These are phyloP conservation scores for Cynara cardunculus DNA, from an alignment of 129 eudicot genomes.

Conservation along the genomic window DNA sequence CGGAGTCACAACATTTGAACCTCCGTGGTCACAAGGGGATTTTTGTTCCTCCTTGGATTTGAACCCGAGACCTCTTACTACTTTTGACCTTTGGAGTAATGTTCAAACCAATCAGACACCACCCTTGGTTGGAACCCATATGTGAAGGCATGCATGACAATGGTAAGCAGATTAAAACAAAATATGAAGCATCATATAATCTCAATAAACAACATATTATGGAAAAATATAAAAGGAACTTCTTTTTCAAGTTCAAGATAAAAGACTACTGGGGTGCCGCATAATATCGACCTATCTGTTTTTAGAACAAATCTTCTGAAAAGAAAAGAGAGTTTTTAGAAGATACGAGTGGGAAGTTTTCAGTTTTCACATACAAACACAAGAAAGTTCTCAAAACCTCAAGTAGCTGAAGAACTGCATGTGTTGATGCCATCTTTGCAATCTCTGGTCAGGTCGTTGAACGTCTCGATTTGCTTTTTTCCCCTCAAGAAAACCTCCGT, in stretches of 20 bases:
- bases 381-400: conserved; percentile 21
- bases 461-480: conserved; percentile 87
- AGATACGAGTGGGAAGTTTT: conserved; percentile 10
- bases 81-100: too few relatives aligned
- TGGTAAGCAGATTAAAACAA: not conserved
- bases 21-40: too few relatives aligned
- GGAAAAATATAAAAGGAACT: conserved; percentile 7
- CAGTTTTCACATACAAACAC: conserved; percentile 16
- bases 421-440: conserved; percentile 93
- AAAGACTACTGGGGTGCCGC: conserved; percentile 7
- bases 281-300: conserved; percentile 12
- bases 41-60: too few relatives aligned
- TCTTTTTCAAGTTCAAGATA: conserved; percentile 10
- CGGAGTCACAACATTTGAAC: too few relatives aligned
- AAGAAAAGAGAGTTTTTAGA: conserved; percentile 8
- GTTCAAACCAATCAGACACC: too few relatives aligned
- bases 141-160: conserved; percentile 4
- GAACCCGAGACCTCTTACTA: too few relatives aligned
- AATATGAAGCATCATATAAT: conserved; percentile 1
- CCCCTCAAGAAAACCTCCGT: conserved; percentile 96
- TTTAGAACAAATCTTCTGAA: conserved; percentile 19
- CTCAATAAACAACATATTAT: conserved; percentile 16
- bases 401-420: conserved; percentile 46
- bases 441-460: conserved; percentile 79
- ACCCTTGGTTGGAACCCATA: too few relatives aligned